phyloP scores from a whole-genome alignment of 257 asterid species.

The Lantana camara region DNA sequence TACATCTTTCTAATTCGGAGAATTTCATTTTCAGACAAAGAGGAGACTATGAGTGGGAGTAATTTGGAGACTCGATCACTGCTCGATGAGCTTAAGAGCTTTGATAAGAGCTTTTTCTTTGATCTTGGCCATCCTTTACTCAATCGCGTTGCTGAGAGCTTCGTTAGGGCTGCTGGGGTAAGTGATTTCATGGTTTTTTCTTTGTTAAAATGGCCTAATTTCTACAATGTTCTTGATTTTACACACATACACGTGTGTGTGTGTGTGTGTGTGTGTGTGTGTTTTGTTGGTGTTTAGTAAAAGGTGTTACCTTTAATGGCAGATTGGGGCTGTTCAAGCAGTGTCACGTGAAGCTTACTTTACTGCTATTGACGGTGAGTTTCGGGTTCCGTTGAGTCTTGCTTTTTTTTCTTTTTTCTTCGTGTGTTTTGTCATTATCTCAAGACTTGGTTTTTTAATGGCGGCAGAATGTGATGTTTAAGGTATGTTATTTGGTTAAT shows the following conservation, averaged over 20 bases:
- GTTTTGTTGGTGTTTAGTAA: neutral
- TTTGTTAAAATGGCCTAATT: too few species aligned
- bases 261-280: neutral
- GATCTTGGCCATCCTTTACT: conserved; percentile 93
- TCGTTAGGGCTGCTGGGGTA: conserved; percentile 89
- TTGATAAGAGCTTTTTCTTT: conserved; percentile 53
- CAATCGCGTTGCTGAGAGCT: conserved; percentile 79
- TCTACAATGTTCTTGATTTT: too few species aligned
- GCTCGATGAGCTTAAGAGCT: conserved; percentile 65
- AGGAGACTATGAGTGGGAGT: conserved; percentile 43
- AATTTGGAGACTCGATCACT: conserved; percentile 66
- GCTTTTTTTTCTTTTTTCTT: neutral
- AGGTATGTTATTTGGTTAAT: conserved; percentile 3
- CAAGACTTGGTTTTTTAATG: neutral
- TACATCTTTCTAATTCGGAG: neutral
- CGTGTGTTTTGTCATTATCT: too few species aligned
- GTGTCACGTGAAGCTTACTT: conserved; percentile 76
- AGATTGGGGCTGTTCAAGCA: conserved; percentile 90
- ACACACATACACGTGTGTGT: too few species aligned
- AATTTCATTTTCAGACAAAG: neutral
- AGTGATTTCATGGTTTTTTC: neutral
- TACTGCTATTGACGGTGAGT: conserved; percentile 65
- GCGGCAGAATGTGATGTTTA: neutral
- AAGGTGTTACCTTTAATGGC: conserved; percentile 21
- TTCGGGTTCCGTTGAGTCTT: neutral